These are phyloP conservation scores for Russula emetica DNA, from an alignment of 768 basidiomycete species.

Conservation along the genomic window DNA sequence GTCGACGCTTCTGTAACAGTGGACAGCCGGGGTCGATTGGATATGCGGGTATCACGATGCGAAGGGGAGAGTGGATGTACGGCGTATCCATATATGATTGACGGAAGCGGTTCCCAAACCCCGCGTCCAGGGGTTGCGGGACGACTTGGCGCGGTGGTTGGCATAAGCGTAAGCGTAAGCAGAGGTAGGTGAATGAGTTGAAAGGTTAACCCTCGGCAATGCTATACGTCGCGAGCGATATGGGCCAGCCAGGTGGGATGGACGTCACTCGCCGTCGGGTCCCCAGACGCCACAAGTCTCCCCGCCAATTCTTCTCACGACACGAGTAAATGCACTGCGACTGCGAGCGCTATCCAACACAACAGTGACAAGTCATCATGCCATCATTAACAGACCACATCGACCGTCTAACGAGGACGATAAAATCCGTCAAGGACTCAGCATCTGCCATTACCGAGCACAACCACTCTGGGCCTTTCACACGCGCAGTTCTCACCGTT, in stretches of 20 bases:
- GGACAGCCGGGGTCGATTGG: constrained; percentile 52
- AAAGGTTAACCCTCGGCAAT: not conserved
- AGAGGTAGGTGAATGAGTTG: not conserved
- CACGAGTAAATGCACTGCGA: too few species aligned
- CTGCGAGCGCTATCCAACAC: too few species aligned
- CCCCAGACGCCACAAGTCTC: not conserved
- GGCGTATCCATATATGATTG: constrained; percentile 88
- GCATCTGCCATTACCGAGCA: constrained; percentile 34
- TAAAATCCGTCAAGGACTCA: constrained; percentile 49
- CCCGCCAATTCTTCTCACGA: not conserved
- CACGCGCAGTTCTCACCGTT: constrained; percentile 57
- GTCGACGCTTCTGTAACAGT: constrained; percentile 56
- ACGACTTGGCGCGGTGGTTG: constrained; percentile 13
- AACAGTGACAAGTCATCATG: constrained; percentile 34
- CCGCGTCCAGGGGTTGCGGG: constrained; percentile 36
- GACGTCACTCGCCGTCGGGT: not conserved
- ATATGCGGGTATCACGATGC: constrained; percentile 68
- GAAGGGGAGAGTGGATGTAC: constrained; percentile 77
- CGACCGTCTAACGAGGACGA: constrained; percentile 55
- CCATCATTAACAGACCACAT: constrained; percentile 60
- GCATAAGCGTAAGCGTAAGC: constrained; percentile 11
- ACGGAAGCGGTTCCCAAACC: constrained; percentile 60
- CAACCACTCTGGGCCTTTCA: constrained; percentile 44
- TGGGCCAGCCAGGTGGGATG: too few species aligned
- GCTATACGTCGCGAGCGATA: not conserved